Conservation (phyloP, 1,284 basidiomycete species). For the Salmacisia buchloeana region DNA sequence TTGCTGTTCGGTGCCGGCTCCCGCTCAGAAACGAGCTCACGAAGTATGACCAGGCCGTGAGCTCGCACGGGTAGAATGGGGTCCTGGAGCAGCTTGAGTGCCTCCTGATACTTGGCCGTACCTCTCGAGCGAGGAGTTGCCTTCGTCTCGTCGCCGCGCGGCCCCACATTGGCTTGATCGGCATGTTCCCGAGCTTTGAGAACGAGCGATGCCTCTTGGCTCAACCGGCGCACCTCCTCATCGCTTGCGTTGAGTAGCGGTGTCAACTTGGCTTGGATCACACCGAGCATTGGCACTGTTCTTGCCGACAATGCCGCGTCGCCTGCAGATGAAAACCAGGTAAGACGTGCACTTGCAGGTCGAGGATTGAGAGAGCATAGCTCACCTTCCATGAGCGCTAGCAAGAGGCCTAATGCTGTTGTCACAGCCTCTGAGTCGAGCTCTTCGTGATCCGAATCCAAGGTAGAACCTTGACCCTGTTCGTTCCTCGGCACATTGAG, state of each 20-base stretch:
- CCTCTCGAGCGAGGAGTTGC: constrained; percentile 16
- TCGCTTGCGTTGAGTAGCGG: constrained; percentile 22
- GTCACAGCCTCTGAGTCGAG: too few relatives aligned
- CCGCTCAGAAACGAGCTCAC: constrained; percentile 29
- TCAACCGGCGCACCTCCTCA: constrained; percentile 56
- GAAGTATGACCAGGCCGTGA: constrained; percentile 61
- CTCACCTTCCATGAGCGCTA: too few relatives aligned
- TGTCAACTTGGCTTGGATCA: constrained; percentile 33
- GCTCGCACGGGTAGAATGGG: constrained; percentile 90
- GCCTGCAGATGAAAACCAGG: background rate
- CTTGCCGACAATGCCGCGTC: constrained; percentile 20
- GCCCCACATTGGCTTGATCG: background rate
- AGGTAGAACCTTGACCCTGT: too few relatives aligned
- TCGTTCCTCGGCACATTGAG: too few relatives aligned
- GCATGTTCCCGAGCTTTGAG: constrained; percentile 63
- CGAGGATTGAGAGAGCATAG: background rate
- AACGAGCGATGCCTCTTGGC: constrained; percentile 72
- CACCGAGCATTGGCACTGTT: constrained; percentile 31
- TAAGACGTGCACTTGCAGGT: background rate
- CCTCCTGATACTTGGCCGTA: constrained; percentile 67
- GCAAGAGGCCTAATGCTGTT: too few relatives aligned
- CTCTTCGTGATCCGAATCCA: too few relatives aligned
- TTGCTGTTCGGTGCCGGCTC: background rate
- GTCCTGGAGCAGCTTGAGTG: constrained; percentile 80
- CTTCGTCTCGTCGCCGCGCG: background rate